These are phyloP conservation scores for Carex kokanica DNA, from an alignment of 176 grass and related monocot genomes.

Conservation along the genomic window DNA sequence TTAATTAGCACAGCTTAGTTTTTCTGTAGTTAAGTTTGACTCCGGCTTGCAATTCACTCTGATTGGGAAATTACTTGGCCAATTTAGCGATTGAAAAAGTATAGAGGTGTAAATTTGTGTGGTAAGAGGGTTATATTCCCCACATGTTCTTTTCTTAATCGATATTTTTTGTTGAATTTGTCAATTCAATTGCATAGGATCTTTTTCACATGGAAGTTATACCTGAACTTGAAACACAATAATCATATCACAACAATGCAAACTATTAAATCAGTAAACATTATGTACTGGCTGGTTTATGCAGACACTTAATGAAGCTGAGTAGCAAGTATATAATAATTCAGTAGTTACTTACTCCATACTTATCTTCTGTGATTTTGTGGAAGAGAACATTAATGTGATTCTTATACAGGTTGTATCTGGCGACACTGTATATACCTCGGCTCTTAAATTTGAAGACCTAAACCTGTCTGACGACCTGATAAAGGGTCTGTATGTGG, in stretches of 20 bases:
- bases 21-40: background rate
- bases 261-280: background rate
- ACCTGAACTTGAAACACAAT: background rate
- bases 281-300: background rate
- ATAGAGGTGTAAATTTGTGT: background rate
- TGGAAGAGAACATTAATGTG: background rate
- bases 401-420: slow-evolving; percentile 58
- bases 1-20: background rate
- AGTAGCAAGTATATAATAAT: background rate
- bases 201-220: background rate
- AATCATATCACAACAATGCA: background rate
- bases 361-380: background rate
- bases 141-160: background rate
- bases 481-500: slow-evolving; percentile 76
- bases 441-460: slow-evolving; percentile 81
- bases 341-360: background rate
- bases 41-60: background rate
- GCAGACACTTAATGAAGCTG: background rate
- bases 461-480: slow-evolving; percentile 66
- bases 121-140: background rate
- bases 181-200: background rate
- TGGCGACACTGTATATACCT: slow-evolving; percentile 79
- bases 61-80: slow-evolving; percentile 8
- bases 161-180: background rate
- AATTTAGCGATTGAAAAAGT: background rate